Percentiles rank a stretch among this genome's conserved stretches.
Conservation (phyloP, 768 basidiomycete genomes). For the Boletales sp. region DNA sequence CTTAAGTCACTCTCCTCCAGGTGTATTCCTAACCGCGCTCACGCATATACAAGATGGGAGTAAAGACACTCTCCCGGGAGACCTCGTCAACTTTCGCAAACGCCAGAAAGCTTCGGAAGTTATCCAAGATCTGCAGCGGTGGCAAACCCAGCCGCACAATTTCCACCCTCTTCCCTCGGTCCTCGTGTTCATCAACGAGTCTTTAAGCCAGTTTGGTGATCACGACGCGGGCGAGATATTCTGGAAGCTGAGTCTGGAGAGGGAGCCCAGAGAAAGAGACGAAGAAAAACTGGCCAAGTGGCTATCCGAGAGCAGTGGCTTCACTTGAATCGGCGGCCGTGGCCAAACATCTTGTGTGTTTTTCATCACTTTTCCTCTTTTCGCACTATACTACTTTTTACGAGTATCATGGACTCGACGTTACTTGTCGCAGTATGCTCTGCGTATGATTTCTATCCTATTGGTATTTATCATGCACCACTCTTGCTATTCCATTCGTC, state of each 20-base stretch:
- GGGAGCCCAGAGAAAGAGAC: conserved; percentile 56
- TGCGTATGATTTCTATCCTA: no score
- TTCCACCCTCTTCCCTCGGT: conserved; percentile 43
- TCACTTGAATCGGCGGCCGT: conserved; percentile 22
- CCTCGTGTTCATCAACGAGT: conserved; percentile 40
- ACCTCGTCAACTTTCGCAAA: conserved; percentile 58
- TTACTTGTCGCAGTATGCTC: no score
- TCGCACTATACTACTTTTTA: no score
- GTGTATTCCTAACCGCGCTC: conserved; percentile 56
- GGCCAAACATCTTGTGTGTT: neutral
- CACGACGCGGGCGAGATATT: conserved; percentile 32
- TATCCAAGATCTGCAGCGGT: conserved; percentile 54
- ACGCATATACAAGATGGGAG: conserved; percentile 64
- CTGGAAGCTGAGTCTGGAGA: conserved; percentile 45
- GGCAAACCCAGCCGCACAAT: conserved; percentile 55
- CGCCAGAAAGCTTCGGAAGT: conserved; percentile 52
- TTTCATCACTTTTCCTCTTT: neutral
- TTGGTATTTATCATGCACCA: no score
- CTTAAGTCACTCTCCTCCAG: conserved; percentile 22
- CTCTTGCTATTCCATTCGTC: no score
- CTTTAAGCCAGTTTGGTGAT: conserved; percentile 35
- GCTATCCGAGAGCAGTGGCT: conserved; percentile 39
- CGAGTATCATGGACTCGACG: no score
- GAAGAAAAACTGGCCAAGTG: conserved; percentile 45
- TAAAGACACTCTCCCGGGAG: conserved; percentile 42